phyloP scores from a whole-genome alignment of 345 rosid genomes.

The Aegle marmelos region DNA sequence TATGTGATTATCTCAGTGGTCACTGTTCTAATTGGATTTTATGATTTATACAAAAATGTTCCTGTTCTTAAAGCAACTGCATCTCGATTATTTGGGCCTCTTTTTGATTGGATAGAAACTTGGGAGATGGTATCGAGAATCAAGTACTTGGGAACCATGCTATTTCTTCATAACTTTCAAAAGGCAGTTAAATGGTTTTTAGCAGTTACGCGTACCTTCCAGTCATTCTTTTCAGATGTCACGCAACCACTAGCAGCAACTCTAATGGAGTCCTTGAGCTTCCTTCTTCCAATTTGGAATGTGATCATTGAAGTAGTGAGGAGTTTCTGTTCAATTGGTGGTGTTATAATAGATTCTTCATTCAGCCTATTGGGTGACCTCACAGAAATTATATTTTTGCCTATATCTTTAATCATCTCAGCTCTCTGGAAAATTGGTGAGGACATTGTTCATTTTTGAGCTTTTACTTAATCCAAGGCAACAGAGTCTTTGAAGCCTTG shows the following conservation, averaged over 20 bases:
- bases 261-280: constrained; percentile 35
- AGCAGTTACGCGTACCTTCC: constrained; percentile 41
- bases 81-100: constrained; percentile 80
- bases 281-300: constrained; percentile 70
- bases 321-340: constrained; percentile 49
- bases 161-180: constrained; percentile 85
- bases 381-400: constrained; percentile 51
- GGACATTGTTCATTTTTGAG: constrained; percentile 14
- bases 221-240: constrained; percentile 62
- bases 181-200: constrained; percentile 78
- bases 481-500: constrained; percentile 1
- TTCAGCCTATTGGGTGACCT: constrained; percentile 46
- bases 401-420: constrained; percentile 52
- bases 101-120: constrained; percentile 90
- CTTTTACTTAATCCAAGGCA: constrained; percentile 1
- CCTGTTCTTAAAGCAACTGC: constrained; percentile 95
- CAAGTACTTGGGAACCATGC: constrained; percentile 96
- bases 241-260: constrained; percentile 60
- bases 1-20: constrained; percentile 70
- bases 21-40: constrained; percentile 90
- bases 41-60: constrained; percentile 93
- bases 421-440: constrained; percentile 61
- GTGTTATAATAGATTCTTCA: constrained; percentile 46
- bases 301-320: constrained; percentile 40
- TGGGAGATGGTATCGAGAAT: constrained; percentile 98